Evolutionary conservation across 1,284 basidiomycete genomes (phyloP), one percentile per base, ranked within the genome.

Genomic region (Melampsora larici-populina): DNA sequence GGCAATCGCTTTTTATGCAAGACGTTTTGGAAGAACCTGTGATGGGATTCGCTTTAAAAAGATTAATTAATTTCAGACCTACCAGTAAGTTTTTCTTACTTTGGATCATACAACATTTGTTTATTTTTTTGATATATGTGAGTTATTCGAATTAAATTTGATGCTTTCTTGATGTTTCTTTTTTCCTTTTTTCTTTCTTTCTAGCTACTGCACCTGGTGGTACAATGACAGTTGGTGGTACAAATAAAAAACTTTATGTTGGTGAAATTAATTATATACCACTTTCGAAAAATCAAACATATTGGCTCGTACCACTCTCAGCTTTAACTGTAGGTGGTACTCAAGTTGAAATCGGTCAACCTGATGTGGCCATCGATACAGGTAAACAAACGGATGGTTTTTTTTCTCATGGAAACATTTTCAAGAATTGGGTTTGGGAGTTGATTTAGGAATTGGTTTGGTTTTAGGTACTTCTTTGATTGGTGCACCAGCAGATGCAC

Each of bases 181-280:
- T 55, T 26, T 7, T 15, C 7, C 15, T 55, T 55, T 7, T 55
- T 21, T 7, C 15, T 36, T 55, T 40, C 58, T 65, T 11, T 17
- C 6, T 65, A 78, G 76, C 6, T n/a, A 65, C 49, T n/a, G 68
- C 29, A 7, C 76, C 76, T 17, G 76, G 76, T n/a, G 76, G 76
- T n/a, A 65, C 46, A 29, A 70, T 78, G 68, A 78, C 76, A 33
- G 33, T 78, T 33, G 76, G 76, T n/a, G 76, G 76, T 29, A 78
- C 76, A 26, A 70, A 71, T 36, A 51, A 40, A 36, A 43, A 49
- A 9, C 62, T 70, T 51, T 78, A 70, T 29, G n/a, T 31, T n/a
- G 76, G 76, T 29, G 48, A 65, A 48, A 78, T 78, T 49, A 24
- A 71, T 36, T 78, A 65, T 60, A 36, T 70, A 18, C 76, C 76